Base-by-base conservation (phyloP, 2,329 filamentous ascomycete species). In the Penicillium glabrum region DNA sequence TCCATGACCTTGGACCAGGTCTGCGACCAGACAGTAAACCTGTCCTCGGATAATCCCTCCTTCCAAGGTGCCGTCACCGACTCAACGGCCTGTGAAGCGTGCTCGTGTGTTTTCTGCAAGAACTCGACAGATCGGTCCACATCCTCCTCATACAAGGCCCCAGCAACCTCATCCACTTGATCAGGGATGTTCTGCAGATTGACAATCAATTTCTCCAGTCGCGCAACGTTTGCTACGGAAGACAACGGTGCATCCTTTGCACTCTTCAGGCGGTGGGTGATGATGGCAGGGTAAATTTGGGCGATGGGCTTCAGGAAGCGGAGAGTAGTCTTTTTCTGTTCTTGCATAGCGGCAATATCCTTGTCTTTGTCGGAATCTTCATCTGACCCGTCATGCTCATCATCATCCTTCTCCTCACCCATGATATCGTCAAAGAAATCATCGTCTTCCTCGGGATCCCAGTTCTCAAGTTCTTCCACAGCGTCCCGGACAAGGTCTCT, bases 401-500 rank as follows among this genome's bases (percentile, higher is more conserved):
- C 59, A 2, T 67, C 62, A 3, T 55, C 57, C 19, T 66, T 61
- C 6, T 62, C 68, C 33, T 72, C 70, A 21, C 65, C 69, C 35
- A 74, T 58, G 39, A 72, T 52, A n/a, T 75, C 70, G 51, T 76
- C 73, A 47, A 77, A 75, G 54, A 77, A 75, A 1, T 86, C 86
- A 0, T 86, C 86, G 3, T 85, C 83, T 0, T 85, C 83, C 66
- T 91, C 89, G 1, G 91, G 89, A 21, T 88, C 86, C 91, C 93
- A 97, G 65, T 93, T 91, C 70, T 91, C 90, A 62, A 97, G 74
- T 76, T 97, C 93, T 60, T 90, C 85, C 64, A 96, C 84, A 0
- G 91, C 89, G 76, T 97, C 93, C 65, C 90, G 85, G 24, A 97
- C 78, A 2, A 89, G 84, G 54, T 90, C 90, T 41, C 86, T 80